Percentiles rank a stretch among this genome's conserved stretches.
Evolutionary conservation across 1,284 basidiomycete species (phyloP).

Genomic region (Heterobasidion irregulare): DNA sequence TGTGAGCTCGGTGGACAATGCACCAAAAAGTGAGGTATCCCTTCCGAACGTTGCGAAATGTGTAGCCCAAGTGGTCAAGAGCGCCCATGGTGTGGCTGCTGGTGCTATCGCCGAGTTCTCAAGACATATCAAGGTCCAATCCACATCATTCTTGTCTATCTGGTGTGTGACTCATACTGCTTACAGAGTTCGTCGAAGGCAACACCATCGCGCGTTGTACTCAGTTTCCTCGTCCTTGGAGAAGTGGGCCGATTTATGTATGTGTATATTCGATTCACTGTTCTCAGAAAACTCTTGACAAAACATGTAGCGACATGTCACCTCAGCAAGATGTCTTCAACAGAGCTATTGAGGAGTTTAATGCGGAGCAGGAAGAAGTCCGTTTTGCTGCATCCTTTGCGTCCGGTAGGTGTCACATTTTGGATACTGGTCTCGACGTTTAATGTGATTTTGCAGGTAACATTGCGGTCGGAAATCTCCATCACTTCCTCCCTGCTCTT

Average conservation of each 20-base stretch:
- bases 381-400: conserved; percentile 88
- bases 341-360: conserved; percentile 67
- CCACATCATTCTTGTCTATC: not conserved
- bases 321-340: conserved; percentile 69
- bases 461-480: conserved; percentile 87
- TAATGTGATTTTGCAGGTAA: conserved; percentile 50
- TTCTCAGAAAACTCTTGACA: not conserved
- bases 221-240: conserved; percentile 84
- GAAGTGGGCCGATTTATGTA: conserved; percentile 86
- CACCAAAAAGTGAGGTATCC: conserved; percentile 44
- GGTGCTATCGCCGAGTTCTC: conserved; percentile 78
- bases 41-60: conserved; percentile 74
- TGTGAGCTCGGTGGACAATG: conserved; percentile 52
- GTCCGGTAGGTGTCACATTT: conserved; percentile 46
- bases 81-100: conserved; percentile 61
- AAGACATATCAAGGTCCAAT: conserved; percentile 61
- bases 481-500: conserved; percentile 80
- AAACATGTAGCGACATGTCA: conserved; percentile 65
- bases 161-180: conserved; percentile 2
- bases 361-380: conserved; percentile 73
- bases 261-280: conserved; percentile 17
- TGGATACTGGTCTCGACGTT: not conserved
- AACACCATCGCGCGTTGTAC: conserved; percentile 56
- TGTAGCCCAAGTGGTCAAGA: conserved; percentile 73
- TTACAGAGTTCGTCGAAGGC: conserved; percentile 55